Evolutionary conservation across 257 asterid species (phyloP).

Genomic region (Solanum etuberosum): DNA sequence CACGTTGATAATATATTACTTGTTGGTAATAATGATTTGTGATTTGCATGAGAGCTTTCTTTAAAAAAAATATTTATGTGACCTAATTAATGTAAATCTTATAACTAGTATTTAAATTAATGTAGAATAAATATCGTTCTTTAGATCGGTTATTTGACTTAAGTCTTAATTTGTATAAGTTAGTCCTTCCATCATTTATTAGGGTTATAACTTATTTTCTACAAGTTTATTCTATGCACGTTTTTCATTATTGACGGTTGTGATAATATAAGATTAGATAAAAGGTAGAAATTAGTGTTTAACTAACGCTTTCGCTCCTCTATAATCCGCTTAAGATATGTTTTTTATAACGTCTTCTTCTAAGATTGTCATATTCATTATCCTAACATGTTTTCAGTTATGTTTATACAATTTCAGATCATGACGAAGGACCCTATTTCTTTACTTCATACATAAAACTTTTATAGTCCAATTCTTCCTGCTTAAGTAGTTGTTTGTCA

Average conservation of each 20-base stretch:
- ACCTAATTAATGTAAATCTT: too few relatives aligned
- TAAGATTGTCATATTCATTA: background rate
- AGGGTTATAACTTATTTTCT: background rate
- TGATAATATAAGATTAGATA: background rate
- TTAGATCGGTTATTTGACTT: background rate
- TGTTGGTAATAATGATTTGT: background rate
- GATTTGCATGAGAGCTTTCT: background rate
- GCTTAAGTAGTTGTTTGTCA: background rate
- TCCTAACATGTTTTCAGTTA: background rate
- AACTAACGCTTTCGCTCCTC: background rate
- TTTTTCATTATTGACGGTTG: background rate
- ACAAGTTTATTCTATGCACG: too few relatives aligned
- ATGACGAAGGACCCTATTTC: background rate
- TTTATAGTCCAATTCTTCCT: background rate
- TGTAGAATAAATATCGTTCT: background rate
- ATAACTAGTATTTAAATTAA: background rate
- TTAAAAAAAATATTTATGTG: too few relatives aligned
- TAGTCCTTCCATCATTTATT: background rate
- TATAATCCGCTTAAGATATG: background rate
- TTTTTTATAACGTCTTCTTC: background rate
- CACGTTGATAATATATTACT: background rate
- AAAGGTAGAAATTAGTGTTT: background rate
- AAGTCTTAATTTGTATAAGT: background rate
- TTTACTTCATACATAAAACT: background rate
- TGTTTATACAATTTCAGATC: background rate